Evolutionary conservation across 1,284 basidiomycete genomes (phyloP), one percentile per base, ranked within the genome.

Genomic region (Austroboletus niveus): DNA sequence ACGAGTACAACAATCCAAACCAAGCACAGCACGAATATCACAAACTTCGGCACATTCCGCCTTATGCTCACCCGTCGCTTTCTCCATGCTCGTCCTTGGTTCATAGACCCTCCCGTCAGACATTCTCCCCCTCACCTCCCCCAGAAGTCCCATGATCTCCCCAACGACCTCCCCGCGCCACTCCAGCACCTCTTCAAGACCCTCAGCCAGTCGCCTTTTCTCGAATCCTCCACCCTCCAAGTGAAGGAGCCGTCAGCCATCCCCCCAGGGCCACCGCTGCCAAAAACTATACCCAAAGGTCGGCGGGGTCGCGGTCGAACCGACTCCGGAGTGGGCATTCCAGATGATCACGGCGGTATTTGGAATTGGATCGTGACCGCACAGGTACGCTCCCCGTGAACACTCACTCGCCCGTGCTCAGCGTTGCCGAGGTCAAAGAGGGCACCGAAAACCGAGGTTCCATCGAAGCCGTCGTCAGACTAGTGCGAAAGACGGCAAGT

Each of bases 331-430:
- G 80, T 87, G 60, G 84, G 85, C 9, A 61, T 74, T 10, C 71
- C 71, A 54, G 80, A 84, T 35, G 68, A 76, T 20, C 72, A 73
- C 0, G 74, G 75, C 11, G 79, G 81, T 0, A 66, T 90, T 10
- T 91, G 88, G 88, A 78, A 72, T 52, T 91, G 88, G 88, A 69
- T 85, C 14, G 72, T 90, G 10, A 72, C 84, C 54, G 88, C 83
- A 8, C 85, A 90, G 74, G 87, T 84, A 53, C 32, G 60, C 59
- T 56, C 55, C 10, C 8, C 9, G n/a, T 14, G 14, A 17, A 15
- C 8, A 8, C 36, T 10, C n/a, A 9, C 40, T 9, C n/a, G 12
- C 48, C 27, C 1, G 39, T 9, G 32, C 24, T 55, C 9, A 47
- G 7, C 14, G 10, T 14, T 43, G 44, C 20, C 49, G 52, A 89